These are phyloP conservation scores for Thelephora aurantiotincta DNA, from an alignment of 768 basidiomycete genomes.

Conservation along the genomic window DNA sequence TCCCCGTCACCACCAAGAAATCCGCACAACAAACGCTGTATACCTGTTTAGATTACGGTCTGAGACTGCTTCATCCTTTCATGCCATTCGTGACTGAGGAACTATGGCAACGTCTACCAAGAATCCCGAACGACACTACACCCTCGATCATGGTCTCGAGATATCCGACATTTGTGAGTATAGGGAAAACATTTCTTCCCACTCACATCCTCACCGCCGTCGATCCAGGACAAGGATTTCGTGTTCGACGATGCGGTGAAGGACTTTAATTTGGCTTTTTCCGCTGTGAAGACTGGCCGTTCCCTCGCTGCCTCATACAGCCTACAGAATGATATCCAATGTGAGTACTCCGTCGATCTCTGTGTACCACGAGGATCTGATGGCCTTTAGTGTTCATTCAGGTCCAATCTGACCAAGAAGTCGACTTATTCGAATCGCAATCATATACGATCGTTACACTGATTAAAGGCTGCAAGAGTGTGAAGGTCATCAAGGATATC, in stretches of 20 bases:
- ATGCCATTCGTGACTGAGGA: slow-evolving; percentile 99
- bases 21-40: slow-evolving; percentile 96
- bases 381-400: slow-evolving; percentile 57
- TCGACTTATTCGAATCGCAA: slow-evolving; percentile 57
- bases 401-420: slow-evolving; percentile 47
- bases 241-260: slow-evolving; percentile 62
- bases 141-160: slow-evolving; percentile 82
- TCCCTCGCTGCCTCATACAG: slow-evolving; percentile 85
- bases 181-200: not conserved
- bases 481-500: slow-evolving; percentile 47
- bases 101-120: slow-evolving; percentile 90
- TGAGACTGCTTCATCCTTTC: slow-evolving; percentile 88
- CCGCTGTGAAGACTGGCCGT: slow-evolving; percentile 62
- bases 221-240: slow-evolving; percentile 39
- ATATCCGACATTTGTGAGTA: slow-evolving; percentile 68
- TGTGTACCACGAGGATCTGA: not conserved
- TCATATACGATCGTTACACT: slow-evolving; percentile 62
- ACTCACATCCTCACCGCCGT: not conserved
- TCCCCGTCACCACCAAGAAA: slow-evolving; percentile 41
- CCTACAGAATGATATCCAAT: slow-evolving; percentile 71
- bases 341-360: slow-evolving; percentile 24
- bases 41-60: slow-evolving; percentile 82
- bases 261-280: slow-evolving; percentile 78
- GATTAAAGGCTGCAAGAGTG: slow-evolving; percentile 78
- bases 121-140: slow-evolving; percentile 67